phyloP scores from a whole-genome alignment of 164 flowering plant species.

The Amborella trichopoda region DNA sequence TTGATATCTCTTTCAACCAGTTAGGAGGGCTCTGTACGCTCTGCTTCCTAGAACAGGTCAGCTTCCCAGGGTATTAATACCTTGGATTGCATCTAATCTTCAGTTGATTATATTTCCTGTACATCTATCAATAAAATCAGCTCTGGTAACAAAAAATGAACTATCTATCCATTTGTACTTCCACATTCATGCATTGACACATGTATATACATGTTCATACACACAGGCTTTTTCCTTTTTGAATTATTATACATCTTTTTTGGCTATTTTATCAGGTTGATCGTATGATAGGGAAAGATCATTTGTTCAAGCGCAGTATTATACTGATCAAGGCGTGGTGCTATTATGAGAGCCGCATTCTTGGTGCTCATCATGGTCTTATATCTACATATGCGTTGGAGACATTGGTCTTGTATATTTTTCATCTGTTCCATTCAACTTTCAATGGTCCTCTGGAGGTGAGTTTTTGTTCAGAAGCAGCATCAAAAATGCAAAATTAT shows the following conservation, averaged over 20 bases:
- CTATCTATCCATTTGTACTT: too few relatives aligned
- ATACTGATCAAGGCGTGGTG: constrained; percentile 94
- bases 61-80: neutral
- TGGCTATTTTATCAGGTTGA: too few relatives aligned
- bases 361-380: constrained; percentile 91
- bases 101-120: too few relatives aligned
- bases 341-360: constrained; percentile 88
- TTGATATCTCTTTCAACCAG: constrained; percentile 77
- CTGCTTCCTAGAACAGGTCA: constrained; percentile 70
- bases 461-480: constrained; percentile 17
- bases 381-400: constrained; percentile 93
- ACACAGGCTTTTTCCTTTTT: too few relatives aligned
- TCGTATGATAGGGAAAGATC: constrained; percentile 54
- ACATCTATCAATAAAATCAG: too few relatives aligned
- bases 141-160: too few relatives aligned
- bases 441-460: constrained; percentile 74
- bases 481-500: neutral
- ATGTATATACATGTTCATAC: too few relatives aligned
- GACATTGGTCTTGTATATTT: constrained; percentile 72
- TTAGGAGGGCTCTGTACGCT: constrained; percentile 64
- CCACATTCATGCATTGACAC: too few relatives aligned
- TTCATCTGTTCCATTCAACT: constrained; percentile 58
- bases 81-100: too few relatives aligned
- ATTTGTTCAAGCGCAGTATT: constrained; percentile 86
- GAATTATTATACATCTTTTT: too few relatives aligned